A percentile compares a stretch with the other conserved stretches of the same genome.
phyloP scores from a whole-genome alignment of 202 grass and related monocot genomes.

The Tripidium arundinaceum region DNA sequence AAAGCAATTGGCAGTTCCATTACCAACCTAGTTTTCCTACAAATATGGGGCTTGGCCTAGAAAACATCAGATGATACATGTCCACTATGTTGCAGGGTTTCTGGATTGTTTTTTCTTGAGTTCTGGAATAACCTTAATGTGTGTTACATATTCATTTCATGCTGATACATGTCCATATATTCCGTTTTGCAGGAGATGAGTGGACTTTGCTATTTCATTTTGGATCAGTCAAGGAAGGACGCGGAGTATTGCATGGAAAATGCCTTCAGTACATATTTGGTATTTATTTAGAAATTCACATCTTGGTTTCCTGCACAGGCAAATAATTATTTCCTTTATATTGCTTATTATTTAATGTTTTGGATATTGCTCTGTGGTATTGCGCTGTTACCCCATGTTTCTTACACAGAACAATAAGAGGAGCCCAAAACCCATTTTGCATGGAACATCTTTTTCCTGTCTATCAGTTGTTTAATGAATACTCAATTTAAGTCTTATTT shows the following conservation, averaged over 20 bases:
- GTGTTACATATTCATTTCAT: slow-evolving; percentile 10
- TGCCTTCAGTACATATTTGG: slow-evolving; percentile 93
- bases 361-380: slow-evolving; percentile 11
- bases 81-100: neutral
- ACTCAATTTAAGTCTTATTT: neutral
- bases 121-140: slow-evolving; percentile 8
- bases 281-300: slow-evolving; percentile 33
- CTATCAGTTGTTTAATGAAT: neutral
- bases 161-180: neutral
- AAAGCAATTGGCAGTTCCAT: neutral
- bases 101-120: slow-evolving; percentile 13
- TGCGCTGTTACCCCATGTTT: neutral
- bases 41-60: neutral
- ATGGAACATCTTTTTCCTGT: neutral
- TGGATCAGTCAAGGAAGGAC: slow-evolving; percentile 98
- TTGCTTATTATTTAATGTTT: slow-evolving; percentile 1
- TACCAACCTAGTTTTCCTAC: neutral
- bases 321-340: slow-evolving; percentile 8
- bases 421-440: neutral
- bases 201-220: slow-evolving; percentile 92
- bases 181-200: slow-evolving; percentile 81
- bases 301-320: slow-evolving; percentile 20
- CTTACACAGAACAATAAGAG: neutral
- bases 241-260: slow-evolving; percentile 96
- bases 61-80: slow-evolving; percentile 8